phyloP scores from a whole-genome alignment of 2,329 filamentous ascomycete genomes.

The Neocatenulostroma microsporum region DNA sequence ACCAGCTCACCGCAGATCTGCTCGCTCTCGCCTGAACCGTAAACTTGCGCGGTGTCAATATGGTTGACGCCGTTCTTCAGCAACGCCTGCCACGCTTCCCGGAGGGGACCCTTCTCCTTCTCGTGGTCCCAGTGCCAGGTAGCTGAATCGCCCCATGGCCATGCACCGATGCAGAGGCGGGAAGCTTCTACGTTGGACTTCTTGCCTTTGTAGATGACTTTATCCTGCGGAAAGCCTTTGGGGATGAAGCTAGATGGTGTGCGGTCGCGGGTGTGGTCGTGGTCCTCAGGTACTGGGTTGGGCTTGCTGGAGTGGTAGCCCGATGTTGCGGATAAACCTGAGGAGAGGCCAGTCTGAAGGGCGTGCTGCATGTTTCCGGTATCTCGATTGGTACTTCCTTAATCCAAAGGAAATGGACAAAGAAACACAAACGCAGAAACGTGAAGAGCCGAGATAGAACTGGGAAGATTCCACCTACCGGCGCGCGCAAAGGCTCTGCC shows the following conservation, averaged over 20 bases:
- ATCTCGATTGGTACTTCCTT: no score
- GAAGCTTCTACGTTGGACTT: constrained; percentile 3
- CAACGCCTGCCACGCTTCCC: constrained; percentile 34
- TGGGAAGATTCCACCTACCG: no score
- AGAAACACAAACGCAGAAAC: no score
- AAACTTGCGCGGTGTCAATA: constrained; percentile 40
- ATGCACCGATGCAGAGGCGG: constrained; percentile 2
- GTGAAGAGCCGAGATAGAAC: no score
- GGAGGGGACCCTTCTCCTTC: constrained; percentile 28
- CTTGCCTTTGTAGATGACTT: constrained; percentile 2
- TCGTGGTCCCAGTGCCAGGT: constrained; percentile 24
- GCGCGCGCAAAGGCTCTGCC: no score
- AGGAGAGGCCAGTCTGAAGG: constrained; percentile 18
- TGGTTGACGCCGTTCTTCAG: constrained; percentile 34
- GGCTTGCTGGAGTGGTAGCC: constrained; percentile 20
- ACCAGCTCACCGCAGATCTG: constrained; percentile 36
- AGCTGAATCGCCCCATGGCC: constrained; percentile 3
- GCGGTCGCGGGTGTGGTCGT: constrained; percentile 2
- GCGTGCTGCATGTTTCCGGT: constrained; percentile 23
- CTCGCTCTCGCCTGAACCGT: constrained; percentile 37
- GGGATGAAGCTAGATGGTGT: constrained; percentile 15
- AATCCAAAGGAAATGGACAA: no score
- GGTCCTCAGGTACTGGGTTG: constrained; percentile 7
- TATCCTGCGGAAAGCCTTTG: constrained; percentile 12
- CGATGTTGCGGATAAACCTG: constrained; percentile 17